Percentiles rank a stretch among this genome's conserved stretches.
phyloP scores from a whole-genome alignment of 2,329 filamentous ascomycete genomes.

The Biscogniauxia sp. region DNA sequence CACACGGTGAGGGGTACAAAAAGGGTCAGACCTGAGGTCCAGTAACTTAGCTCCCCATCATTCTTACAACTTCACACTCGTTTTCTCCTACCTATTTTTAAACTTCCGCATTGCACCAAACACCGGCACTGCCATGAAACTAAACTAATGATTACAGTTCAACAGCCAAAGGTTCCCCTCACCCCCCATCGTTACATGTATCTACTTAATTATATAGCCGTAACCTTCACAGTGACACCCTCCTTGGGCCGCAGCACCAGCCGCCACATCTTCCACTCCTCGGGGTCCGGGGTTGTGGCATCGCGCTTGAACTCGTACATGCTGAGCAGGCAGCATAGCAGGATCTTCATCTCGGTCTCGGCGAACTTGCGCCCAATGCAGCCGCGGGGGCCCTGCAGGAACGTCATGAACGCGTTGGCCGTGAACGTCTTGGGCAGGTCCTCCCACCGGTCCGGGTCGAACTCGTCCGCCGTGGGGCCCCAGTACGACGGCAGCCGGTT shows the following conservation, averaged over 20 bases:
- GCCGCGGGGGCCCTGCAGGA: constrained; percentile 30
- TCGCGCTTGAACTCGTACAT: constrained; percentile 36
- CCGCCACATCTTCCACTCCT: constrained; percentile 48
- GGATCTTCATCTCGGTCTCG: constrained; percentile 34
- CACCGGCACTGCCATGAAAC: no score
- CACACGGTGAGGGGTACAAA: no score
- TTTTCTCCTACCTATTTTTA: no score
- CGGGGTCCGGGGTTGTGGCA: constrained; percentile 37
- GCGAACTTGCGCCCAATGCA: constrained; percentile 33
- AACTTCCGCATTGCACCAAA: no score
- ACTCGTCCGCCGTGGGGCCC: constrained; percentile 38
- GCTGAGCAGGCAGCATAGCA: constrained; percentile 33
- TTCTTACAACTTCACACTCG: no score
- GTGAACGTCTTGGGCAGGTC: constrained; percentile 36
- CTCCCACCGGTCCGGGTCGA: constrained; percentile 43
- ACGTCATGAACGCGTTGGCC: constrained; percentile 35
- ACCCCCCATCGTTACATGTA: not conserved
- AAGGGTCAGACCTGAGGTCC: no score
- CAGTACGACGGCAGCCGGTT: constrained; percentile 40
- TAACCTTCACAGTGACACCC: constrained; percentile 39
- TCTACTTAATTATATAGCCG: constrained; percentile 19
- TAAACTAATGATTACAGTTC: not conserved
- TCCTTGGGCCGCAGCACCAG: constrained; percentile 44
- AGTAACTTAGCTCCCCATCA: no score
- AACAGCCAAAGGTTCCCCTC: not conserved